Base-by-base conservation (phyloP, 163 green algal species). In the Coccomyxa subellipsoidea region DNA sequence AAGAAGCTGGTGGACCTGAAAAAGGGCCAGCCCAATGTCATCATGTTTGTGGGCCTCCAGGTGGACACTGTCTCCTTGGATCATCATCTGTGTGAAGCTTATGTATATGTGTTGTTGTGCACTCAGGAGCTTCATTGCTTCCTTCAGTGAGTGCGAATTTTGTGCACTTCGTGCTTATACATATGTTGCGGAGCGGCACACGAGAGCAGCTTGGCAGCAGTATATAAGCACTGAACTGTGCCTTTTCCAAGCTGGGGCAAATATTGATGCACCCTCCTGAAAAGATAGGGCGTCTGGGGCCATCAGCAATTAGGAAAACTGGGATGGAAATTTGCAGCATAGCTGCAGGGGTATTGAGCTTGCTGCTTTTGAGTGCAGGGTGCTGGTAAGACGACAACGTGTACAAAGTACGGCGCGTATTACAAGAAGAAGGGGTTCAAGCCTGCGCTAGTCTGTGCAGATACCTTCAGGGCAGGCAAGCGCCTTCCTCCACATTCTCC, bases 21-120 rank as follows among this genome's bases (percentile, higher is more conserved):
- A 81, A 98, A 98, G 84, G 93, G 92, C 54, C 94, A 97, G 82
- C 86, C 93, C 9, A 94, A 93, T 80, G 89, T 98, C 15, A 94
- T 99, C 39, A 99, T 99, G 97, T 99, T 99, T 88, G 97, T 99
- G 36, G 97, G 97, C 0, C 90, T 99, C 85, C 96, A 80, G 76
- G 76, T 34, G 76, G 8, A 82, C 82, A 12, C 7, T 59, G 15
- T 59, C 5, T 18, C 4, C 3, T 8, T 59, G 47, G 3, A 27
- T 12, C 47, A 59, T 59, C 15, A 59, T 7, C 4, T 18, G n/a
- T 59, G 15, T 54, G 40, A 8, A 54, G 40, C 40, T 54, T 10
- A 54, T 54, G 47, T n/a, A n/a, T n/a, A n/a, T n/a, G n/a, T n/a
- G n/a, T n/a, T n/a, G n/a, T n/a, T n/a, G n/a, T n/a, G n/a, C n/a